These are phyloP conservation scores for Alternaria panax DNA, from an alignment of 2,329 filamentous ascomycete species.

Conservation along the genomic window DNA sequence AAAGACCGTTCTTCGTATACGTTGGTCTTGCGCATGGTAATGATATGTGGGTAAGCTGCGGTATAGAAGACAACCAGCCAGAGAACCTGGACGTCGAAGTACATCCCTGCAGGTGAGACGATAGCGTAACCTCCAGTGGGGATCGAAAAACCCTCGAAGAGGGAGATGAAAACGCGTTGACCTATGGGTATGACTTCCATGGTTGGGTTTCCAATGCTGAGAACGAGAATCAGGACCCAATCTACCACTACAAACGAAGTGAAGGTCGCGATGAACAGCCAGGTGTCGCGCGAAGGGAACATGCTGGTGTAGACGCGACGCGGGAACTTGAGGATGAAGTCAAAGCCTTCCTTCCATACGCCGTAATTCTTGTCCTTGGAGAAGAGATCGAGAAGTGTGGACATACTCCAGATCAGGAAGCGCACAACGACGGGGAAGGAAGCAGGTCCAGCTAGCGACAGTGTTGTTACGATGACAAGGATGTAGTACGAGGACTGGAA, in stretches of 20 bases:
- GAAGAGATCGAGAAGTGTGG: conserved; percentile 23
- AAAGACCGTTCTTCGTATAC: conserved; percentile 31
- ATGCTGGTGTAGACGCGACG: conserved; percentile 29
- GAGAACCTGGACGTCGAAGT: conserved; percentile 31
- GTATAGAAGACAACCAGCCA: conserved; percentile 33
- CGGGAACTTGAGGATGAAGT: conserved; percentile 32
- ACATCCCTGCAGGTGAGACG: conserved; percentile 29
- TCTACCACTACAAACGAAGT: conserved; percentile 27
- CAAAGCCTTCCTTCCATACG: conserved; percentile 33
- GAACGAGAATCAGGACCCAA: conserved; percentile 29
- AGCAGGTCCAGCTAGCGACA: conserved; percentile 30
- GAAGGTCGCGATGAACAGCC: conserved; percentile 29
- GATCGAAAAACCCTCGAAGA: conserved; percentile 35
- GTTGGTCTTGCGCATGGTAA: conserved; percentile 33
- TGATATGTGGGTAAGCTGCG: conserved; percentile 32
- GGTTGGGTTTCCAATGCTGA: conserved; percentile 31
- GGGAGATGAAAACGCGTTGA: conserved; percentile 30
- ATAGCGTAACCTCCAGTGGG: conserved; percentile 34
- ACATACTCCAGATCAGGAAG: conserved; percentile 31
- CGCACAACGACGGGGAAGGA: conserved; percentile 28
- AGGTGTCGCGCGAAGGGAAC: conserved; percentile 31
- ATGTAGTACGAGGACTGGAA: conserved; percentile 31
- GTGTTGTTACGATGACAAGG: conserved; percentile 25
- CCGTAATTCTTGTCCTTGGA: conserved; percentile 30
- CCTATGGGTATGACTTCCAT: conserved; percentile 31